Evolutionary conservation across 805 yeast genomes (phyloP), one percentile per base, ranked within the genome.

Genomic region (Yamadazyma insecticola): DNA sequence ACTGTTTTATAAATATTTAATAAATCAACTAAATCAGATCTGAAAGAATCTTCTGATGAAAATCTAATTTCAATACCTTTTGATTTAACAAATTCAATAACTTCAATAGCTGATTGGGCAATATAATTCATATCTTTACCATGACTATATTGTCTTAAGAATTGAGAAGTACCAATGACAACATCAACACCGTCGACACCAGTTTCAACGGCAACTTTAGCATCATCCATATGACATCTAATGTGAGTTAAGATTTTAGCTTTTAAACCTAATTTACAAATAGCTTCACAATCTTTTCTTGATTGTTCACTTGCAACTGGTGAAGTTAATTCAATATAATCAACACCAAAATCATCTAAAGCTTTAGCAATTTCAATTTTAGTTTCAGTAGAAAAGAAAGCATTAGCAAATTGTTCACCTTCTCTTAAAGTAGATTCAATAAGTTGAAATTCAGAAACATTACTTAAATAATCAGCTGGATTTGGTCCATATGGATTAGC

Each of bases 161-260:
- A 74, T 43, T 69, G 75, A 4, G 78, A 72, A 8, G 80, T 73
- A 40, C 79, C 80, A 51, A 74, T 74, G 36, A 74, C 76, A 24
- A 74, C 76, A 50, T 74, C 76, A 32, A 74, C 78, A 47, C 80
- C 80, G 44, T 74, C 79, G 35, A 73, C 78, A 50, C 80, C 80
- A 16, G 78, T 73, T 45, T 73, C 78, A 15, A 72, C 78, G 2
- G 80, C 80, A 26, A 71, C 72, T 51, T 66, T 63, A 31, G 78
- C 80, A 47, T 74, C 80, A 38, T 70, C 73, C 78, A 74, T 73
- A 48, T 72, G 77, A 55, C 80, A 74, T 59, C 78, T 67, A 36
- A 74, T 73, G 50, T 74, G 80, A 19, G 78, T 74, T 50, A 74
- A 61, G 26, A 73, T 69, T 57, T 74, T 74, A 32, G 79, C 72